Evolutionary conservation across 2,329 filamentous ascomycete genomes (phyloP), one percentile per base, ranked within the genome.

Genomic region (Zarea fungicola): DNA sequence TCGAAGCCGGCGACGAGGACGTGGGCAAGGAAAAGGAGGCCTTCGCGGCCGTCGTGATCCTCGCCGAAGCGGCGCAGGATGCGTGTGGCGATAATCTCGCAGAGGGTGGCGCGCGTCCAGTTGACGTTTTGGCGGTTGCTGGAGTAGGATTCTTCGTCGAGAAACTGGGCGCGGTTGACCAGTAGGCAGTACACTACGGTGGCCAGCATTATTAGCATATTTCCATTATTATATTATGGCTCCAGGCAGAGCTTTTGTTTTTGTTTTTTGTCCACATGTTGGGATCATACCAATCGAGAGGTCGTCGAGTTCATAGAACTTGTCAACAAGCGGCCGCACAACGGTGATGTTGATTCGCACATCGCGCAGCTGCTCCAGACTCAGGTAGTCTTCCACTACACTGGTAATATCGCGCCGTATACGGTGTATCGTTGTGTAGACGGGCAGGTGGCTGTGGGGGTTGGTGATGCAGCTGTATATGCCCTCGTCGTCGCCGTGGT

Each of bases 1-100:
- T 90, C 85, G 58, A 95, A 93, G 13, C 87, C 86, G 14, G 87
- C 86, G 13, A 95, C 85, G 18, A 93, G 77, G 26, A 93, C 85
- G 57, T 91, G 87, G 6, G 88, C 82, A 6, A 93, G 74, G 19
- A 89, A 71, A 5, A 93, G 71, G 11, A 93, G 74, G 1, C 87
- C 87, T 22, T 83, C 75, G 0, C 81, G 73, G 5, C 85, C 87
- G 13, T 82, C 78, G 51, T 87, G 82, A 57, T 90, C 84, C 67
- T 93, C 88, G 56, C 87, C 84, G 59, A 88, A 90, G 45, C 86
- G 83, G 29, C 89, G 77, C 47, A 93, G 69, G 39, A 95, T 84
- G 52, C 88, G 83, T 50, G 82, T 85, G 8, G 89, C 89, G 23
- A 93, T 81, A 32, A 93, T 72, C 66, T 93, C 89, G 65, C 89